Base-by-base conservation (phyloP, 2,329 filamentous ascomycete genomes). In the Talaromyces piceae region DNA sequence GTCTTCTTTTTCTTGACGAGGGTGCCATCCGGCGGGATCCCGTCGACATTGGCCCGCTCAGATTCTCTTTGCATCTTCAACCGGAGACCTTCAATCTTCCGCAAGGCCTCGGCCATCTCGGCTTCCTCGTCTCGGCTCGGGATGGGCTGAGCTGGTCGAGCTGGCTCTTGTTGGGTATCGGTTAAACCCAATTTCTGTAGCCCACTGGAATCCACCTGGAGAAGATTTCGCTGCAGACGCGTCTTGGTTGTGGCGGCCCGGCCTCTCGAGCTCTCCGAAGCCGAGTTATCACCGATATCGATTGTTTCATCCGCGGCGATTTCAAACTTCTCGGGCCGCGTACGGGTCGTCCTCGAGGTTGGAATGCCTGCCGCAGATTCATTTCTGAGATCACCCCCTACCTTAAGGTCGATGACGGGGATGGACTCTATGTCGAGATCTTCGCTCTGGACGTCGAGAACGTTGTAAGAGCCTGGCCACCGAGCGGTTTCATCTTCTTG, bases 341-440 rank as follows among this genome's bases (percentile, higher is more conserved):
- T 65, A 50, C 51, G 46, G 18, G 22, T 11, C 23, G 8, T 13
- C 39, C 12, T 43, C 30, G 12, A 23, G 12, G 41, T 12, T 28
- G 41, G 44, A 22, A 44, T 43, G 50, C 39, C 49, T 45, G 56
- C 51, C 22, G 45, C 39, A 16, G 27, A 49, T 20, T 18, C 43
- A 30, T 48, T 37, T 18, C 52, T 55, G 25, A 67, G 68, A 7
- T 77, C 66, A 54, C 78, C 79, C 27, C 84, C 83, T 6, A 96
- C 78, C 55, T 94, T 84, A 44, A 98, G 77, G 64, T 95, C 84
- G 83, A 98, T 93, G 61, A 98, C 91, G 2, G 93, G 93, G 60
- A 98, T 98, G 2, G 88, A 82, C 68, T 98, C 93, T 41, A 98
- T 85, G 64, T 98, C 91, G 7, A 97, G 73, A 41, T 87, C 86